Evolutionary conservation across 2,329 filamentous ascomycete genomes (phyloP), one percentile per base, ranked within the genome.

Genomic region (Chaetomiaceae sp.): DNA sequence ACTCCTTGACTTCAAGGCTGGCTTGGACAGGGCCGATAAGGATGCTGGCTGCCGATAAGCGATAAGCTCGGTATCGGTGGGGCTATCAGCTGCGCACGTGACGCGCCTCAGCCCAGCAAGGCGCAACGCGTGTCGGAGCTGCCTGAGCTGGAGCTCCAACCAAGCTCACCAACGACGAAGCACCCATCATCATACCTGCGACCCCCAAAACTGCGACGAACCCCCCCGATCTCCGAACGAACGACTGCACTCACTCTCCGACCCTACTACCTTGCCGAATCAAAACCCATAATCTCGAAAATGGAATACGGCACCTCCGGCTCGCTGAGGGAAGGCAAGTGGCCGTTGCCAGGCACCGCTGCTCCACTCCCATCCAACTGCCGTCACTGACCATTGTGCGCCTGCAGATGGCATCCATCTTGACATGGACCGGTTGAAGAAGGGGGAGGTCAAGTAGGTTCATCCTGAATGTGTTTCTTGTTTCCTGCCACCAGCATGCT

Each of bases 391-490:
- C 50, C 20, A 20, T 14, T 40, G 47, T 16, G 35, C 46, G 14
- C 39, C 34, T 49, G 42, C 65, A 97, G 93, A 99, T 91, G 93
- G 93, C 69, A 97, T 99, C 69, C 93, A 99, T 71, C 79, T 99
- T 63, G 93, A 99, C 68, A 99, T 99, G 93, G 89, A 97, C 66
- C 86, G 93, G 67, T 76, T 99, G 71, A 99, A 99, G 85, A 93
- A 90, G 73, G 93, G 93, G 56, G 93, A 99, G 77, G 92, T 99
- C 69, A 99, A 99, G 90, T 96, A 76, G 74, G 89, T 56, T 38
- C 7, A n/a, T n/a, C 5, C 5, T 27, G 2, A 16, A 5, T 3
- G 14, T 31, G 14, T 25, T 48, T 10, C 39, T n/a, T 20, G 5
- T 9, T 30, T 19, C 25, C 25, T 27, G 25, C 10, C 25, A 27